Evolutionary conservation across 768 basidiomycete species (phyloP), one percentile per base, ranked within the genome.

Genomic region (Nidula microcarpa): DNA sequence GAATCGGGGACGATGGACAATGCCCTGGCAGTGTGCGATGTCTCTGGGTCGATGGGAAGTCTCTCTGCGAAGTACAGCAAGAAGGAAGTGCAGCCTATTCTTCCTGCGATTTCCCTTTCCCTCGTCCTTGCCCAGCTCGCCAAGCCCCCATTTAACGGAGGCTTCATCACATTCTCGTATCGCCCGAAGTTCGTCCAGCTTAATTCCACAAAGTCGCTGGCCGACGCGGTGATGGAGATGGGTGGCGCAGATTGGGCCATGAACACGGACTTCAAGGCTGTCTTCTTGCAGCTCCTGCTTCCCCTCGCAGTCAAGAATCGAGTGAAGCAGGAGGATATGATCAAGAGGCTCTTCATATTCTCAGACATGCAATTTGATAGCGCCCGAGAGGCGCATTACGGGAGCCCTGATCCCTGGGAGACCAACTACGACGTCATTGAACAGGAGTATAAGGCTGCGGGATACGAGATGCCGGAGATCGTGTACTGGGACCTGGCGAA

Each of bases 361-460:
- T 80, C 81, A 2, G 87, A 90, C 62, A 89, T 90, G 88, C 87
- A 89, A 67, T 90, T 90, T 57, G 85, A 89, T 60, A 49, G 51
- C 45, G 13, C 36, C 53, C 35, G 45, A 16, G 8, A 47, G 43
- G 32, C 43, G 23, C 6, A 23, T 35, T 43, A 50, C n/a, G 49
- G 16, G 7, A 33, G 49, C 2, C 49, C 56, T 0, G 52, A 53
- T 45, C 10, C 44, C 0, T 88, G 85, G 84, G 74, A 79, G 59
- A 90, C 87, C 37, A 86, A 81, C 45, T 78, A 89, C 58, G 76
- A 85, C 34, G 64, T 64, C 17, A 78, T 89, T 39, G 76, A 75
- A 63, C 62, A 68, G 53, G 81, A 74, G 61, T 91, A 83, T 57
- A 60, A 61, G 45, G 64, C 74, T 54, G 85, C 82, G 4, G 87